Evolutionary conservation across 2,329 filamentous ascomycete species (phyloP).

Genomic region (Magnaporthiopsis incrustans): DNA sequence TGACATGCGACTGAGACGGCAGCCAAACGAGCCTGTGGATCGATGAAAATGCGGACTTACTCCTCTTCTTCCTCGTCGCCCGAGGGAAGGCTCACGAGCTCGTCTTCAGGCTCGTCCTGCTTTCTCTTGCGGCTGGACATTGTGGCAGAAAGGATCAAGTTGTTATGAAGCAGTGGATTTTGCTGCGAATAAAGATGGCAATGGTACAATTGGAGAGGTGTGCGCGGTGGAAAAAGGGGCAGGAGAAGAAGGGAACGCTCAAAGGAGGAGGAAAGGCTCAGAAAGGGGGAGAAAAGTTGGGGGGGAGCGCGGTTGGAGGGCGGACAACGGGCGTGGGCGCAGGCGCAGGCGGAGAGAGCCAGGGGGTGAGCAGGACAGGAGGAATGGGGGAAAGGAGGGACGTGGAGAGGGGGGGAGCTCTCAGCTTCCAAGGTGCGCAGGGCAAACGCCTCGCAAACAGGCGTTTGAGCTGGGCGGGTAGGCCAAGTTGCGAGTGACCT

Average conservation of each 20-base stretch:
- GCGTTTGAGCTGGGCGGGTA: not conserved
- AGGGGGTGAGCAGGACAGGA: constrained; percentile 8
- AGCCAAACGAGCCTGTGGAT: constrained; percentile 21
- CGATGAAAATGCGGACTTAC: constrained; percentile 29
- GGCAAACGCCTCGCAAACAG: not conserved
- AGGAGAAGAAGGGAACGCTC: constrained; percentile 12
- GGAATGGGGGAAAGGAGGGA: constrained; percentile 10
- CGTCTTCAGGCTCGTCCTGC: constrained; percentile 40
- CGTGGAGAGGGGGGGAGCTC: constrained; percentile 14
- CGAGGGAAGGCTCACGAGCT: constrained; percentile 46
- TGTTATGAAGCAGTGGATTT: constrained; percentile 20
- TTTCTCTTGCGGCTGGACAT: constrained; percentile 48
- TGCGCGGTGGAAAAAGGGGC: constrained; percentile 12
- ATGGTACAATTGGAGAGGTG: constrained; percentile 1
- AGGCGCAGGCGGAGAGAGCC: not conserved
- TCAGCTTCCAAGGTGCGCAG: constrained; percentile 9
- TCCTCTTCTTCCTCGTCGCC: constrained; percentile 45
- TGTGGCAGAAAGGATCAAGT: constrained; percentile 13
- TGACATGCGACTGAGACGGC: constrained; percentile 9
- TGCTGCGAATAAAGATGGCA: constrained; percentile 2
- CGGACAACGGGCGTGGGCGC: constrained; percentile 8
- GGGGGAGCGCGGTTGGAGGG: constrained; percentile 7
- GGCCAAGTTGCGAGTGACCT: constrained; percentile 5
- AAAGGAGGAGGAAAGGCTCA: not conserved
- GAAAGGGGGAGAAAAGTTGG: constrained; percentile 5